Percentiles rank a stretch among this genome's conserved stretches.
These are phyloP conservation scores for Xerocomus brunneocitrinus DNA, from an alignment of 768 basidiomycete genomes.

Conservation along the genomic window DNA sequence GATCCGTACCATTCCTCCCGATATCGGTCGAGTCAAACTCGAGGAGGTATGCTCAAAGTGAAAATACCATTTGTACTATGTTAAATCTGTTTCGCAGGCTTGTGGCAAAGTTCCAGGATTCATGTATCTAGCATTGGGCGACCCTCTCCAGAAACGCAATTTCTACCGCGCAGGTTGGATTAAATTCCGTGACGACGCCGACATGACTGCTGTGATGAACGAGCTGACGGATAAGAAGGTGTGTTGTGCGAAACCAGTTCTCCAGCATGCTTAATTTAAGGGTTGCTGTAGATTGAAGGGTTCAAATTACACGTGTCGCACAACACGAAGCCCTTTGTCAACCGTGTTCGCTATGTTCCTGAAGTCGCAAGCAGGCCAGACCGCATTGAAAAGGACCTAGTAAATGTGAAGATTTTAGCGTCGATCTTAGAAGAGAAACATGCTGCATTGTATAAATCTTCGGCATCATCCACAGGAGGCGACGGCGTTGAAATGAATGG, in stretches of 20 bases:
- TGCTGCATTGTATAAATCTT: slow-evolving; percentile 42
- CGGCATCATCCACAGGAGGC: slow-evolving; percentile 13
- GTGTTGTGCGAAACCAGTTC: slow-evolving; percentile 2
- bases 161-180: slow-evolving; percentile 96
- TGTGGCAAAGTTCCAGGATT: slow-evolving; percentile 76
- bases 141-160: slow-evolving; percentile 88
- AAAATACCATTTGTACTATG: slow-evolving; percentile 1
- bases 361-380: slow-evolving; percentile 77
- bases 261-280: slow-evolving; percentile 4
- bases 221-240: slow-evolving; percentile 87
- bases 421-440: slow-evolving; percentile 71
- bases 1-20: slow-evolving; percentile 92
- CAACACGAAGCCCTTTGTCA: slow-evolving; percentile 71
- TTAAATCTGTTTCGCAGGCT: slow-evolving; percentile 43
- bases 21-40: slow-evolving; percentile 82
- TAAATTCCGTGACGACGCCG: slow-evolving; percentile 77
- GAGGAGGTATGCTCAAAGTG: slow-evolving; percentile 63
- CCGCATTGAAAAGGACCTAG: slow-evolving; percentile 76
- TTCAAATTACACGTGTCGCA: slow-evolving; percentile 92
- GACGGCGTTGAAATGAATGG: slow-evolving; percentile 27
- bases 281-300: slow-evolving; percentile 69
- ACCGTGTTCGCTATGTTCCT: slow-evolving; percentile 75
- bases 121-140: slow-evolving; percentile 84
- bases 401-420: slow-evolving; percentile 69
- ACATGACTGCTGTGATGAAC: slow-evolving; percentile 68